Base-by-base conservation (phyloP, 1,284 basidiomycete genomes). In the Vanrija pseudolonga region DNA sequence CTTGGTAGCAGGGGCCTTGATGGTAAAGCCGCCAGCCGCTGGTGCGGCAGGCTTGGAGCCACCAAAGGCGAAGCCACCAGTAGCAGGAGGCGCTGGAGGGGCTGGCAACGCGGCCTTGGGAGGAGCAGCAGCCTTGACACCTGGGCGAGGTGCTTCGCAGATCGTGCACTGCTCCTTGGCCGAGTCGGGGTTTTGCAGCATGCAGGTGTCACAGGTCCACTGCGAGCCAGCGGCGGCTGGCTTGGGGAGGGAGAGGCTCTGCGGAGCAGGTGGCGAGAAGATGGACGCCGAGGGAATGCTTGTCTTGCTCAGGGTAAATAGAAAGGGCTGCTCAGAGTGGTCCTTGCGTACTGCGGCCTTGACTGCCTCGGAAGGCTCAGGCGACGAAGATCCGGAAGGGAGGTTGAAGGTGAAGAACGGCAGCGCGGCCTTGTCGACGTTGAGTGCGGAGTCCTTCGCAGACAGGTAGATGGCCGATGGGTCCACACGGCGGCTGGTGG, bases 181-280 rank as follows among this genome's bases (percentile, higher is more conserved):
- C 14, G 66, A 67, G 9, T 68, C 73, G 8, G 77, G 67, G 56
- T 82, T 84, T 40, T 73, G 68, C 36, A 81, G 56, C 66, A 68
- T 72, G 47, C 82, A 83, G 11, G 65, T 49, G 4, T 65, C 67
- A 57, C 82, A 83, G 12, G 55, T 74, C 82, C 81, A 83, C 14
- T 57, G 60, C 41, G 49, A 4, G 32, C 19, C 17, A 36, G 45
- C 28, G 7, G 28, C 18, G 1, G 17, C 49, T 2, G 22, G 15
- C 18, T 47, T 20, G 18, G 18, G 32, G 32, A 32, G 32, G 32
- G 32, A 32, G 32, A 32, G 45, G 24, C 17, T 28, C 26, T 14
- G 24, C 6, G 32, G 18, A 4, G 18, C 18, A 22, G 22, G 26
- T 20, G 18, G 15, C 23, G 45, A 20, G 26, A 26, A n/a, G 14